Conservation (phyloP, 352 stramenopile genomes). For the Globisporangium middletonii region DNA sequence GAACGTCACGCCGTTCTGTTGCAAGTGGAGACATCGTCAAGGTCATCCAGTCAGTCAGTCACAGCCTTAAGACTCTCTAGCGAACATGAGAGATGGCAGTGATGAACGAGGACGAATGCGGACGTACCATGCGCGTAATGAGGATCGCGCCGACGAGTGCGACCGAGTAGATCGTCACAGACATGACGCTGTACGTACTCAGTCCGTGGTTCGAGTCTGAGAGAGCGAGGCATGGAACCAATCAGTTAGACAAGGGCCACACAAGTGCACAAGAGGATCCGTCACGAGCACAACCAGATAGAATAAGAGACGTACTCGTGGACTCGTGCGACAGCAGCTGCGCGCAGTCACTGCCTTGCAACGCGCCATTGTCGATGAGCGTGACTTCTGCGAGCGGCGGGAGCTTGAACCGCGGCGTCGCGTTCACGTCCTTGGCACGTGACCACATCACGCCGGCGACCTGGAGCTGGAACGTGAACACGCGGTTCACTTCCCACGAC, state of each 20-base stretch:
- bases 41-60: too few species aligned
- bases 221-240: neutral
- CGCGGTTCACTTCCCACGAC: conserved; percentile 59
- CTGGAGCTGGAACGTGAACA: conserved; percentile 76
- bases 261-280: neutral
- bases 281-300: neutral
- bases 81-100: too few species aligned
- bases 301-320: conserved; percentile 34
- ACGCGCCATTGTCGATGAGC: conserved; percentile 44
- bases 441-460: conserved; percentile 48
- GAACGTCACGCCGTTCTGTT: conserved; percentile 77
- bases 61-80: too few species aligned
- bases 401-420: conserved; percentile 19
- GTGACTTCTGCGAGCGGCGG: conserved; percentile 52
- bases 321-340: conserved; percentile 59
- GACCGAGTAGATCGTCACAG: conserved; percentile 75
- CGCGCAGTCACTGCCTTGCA: conserved; percentile 61
- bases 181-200: conserved; percentile 87
- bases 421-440: conserved; percentile 6
- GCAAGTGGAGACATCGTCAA: too few species aligned
- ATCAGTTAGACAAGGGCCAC: conserved; percentile 3
- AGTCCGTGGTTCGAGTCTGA: conserved; percentile 56
- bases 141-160: conserved; percentile 66
- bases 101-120: neutral
- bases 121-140: conserved; percentile 72